Evolutionary conservation across 305 asterid genomes (phyloP), one percentile per base, ranked within the genome.

Genomic region (Fraxinus greggii): DNA sequence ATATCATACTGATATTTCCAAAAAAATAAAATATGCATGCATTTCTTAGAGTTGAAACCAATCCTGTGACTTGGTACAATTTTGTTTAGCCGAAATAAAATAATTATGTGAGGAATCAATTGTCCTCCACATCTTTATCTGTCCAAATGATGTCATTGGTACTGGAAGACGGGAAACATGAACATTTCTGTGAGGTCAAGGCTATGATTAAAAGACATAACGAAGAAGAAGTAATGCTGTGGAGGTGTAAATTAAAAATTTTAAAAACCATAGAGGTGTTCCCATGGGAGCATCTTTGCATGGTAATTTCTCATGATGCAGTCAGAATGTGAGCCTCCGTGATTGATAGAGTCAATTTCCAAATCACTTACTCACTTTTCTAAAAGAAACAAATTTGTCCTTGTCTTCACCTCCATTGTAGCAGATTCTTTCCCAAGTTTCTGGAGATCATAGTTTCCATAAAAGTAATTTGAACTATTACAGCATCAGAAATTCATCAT

Each of bases 291-390:
- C 7, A 61, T 24, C 72, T 61, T 23, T 61, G 31, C 56, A 80
- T 73, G 73, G 78, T 9, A 73, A 80, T 9, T 9, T 21, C 70
- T 79, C 77, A 79, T 28, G 74, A 67, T 28, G 19, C 29, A 9
- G 74, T 45, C 17, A 61, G 31, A 75, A 42, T 77, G 4, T 23
- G 81, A 36, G 9, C 32, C 38, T 24, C n/a, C 5, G 33, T 82
- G 54, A 15, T 9, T 61, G 72, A 23, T 7, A 61, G 31, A 61
- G 72, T 24, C 36, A 28, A 26, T 67, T 4, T 28, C 74, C 74
- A 21, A 13, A 26, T 23, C 29, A 26, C 74, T 72, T 29, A 9
- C 33, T 38, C 69, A 26, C 19, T 19, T 42, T 17, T 45, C 40
- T 10, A 32, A 59, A 65, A 36, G 35, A 45, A 67, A 67, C 19